Base-by-base conservation (phyloP, 805 yeast genomes). In the Teunomyces stri region DNA sequence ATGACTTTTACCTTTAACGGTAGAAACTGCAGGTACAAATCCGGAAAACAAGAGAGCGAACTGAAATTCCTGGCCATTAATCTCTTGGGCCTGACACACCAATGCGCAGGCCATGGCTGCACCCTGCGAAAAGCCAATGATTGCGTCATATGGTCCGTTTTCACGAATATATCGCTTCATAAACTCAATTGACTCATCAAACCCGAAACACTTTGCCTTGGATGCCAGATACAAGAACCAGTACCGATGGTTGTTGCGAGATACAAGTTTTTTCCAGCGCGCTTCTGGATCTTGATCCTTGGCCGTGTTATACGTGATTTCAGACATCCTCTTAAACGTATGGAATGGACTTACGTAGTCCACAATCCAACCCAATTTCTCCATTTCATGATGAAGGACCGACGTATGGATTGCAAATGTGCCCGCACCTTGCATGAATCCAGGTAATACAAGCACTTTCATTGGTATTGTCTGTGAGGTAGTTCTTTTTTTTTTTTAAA, bases 101-200 rank as follows among this genome's bases (percentile, higher is more conserved):
- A 67, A 43, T 4, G 66, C 55, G 3, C 68, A 57, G 3, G 72
- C 53, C 69, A 72, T 62, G 6, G 70, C 68, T 2, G 74, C 75
- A 27, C 77, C 77, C 51, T 72, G 77, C 21, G 73, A 66, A 45
- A 71, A 72, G 3, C 76, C 77, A 30, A 72, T 54, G 18, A 72
- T 57, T 0, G 76, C 76, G 42, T 69, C 68, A 51, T 66, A 72
- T 0, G 77, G 77, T 6, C 77, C 77, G 47, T 71, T 55, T 39
- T 57, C 43, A 33, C 56, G 54, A 34, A 72, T 61, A 46, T 71
- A 57, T 1, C 60, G 46, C 25, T 56, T 48, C 16, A 70, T 51
- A 42, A 56, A 61, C 5, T 60, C 44, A 21, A 68, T 44, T 0
- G 72, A 51, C 16, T 59, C 60, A 6, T 62, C 59, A 25, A 65